Conservation (phyloP, 2,329 filamentous ascomycete genomes). For the Bipolaris gigantea region DNA sequence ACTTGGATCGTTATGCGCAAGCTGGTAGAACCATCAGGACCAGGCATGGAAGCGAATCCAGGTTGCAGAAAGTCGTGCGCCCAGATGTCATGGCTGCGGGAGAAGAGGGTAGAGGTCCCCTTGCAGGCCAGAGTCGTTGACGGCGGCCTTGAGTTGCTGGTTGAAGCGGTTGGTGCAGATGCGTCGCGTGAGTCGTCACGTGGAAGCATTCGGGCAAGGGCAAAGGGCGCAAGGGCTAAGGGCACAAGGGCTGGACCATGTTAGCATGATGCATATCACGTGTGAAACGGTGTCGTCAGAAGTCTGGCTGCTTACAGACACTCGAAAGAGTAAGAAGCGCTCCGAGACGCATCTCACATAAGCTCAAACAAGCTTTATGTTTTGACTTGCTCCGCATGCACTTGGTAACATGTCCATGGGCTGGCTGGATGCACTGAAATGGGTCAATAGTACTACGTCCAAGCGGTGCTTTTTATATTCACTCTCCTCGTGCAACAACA, state of each 20-base stretch:
- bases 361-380: too few relatives aligned
- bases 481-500: too few relatives aligned
- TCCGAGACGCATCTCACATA: neutral
- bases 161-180: conserved; percentile 18
- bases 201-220: neutral
- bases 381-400: too few relatives aligned
- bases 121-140: conserved; percentile 10
- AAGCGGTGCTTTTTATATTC: too few relatives aligned
- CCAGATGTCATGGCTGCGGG: conserved; percentile 40
- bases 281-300: neutral
- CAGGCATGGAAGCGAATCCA: conserved; percentile 46
- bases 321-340: neutral
- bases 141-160: conserved; percentile 14
- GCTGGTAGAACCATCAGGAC: conserved; percentile 37
- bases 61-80: conserved; percentile 48
- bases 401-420: too few relatives aligned
- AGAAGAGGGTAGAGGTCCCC: conserved; percentile 24
- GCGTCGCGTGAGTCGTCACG: neutral
- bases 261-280: neutral
- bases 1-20: conserved; percentile 40
- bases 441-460: too few relatives aligned
- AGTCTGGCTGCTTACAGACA: neutral
- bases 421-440: too few relatives aligned
- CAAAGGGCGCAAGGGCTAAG: neutral
- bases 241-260: neutral